phyloP scores from a whole-genome alignment of 176 grass and related monocot species.

The sorghum (Sorghum bicolor) region DNA sequence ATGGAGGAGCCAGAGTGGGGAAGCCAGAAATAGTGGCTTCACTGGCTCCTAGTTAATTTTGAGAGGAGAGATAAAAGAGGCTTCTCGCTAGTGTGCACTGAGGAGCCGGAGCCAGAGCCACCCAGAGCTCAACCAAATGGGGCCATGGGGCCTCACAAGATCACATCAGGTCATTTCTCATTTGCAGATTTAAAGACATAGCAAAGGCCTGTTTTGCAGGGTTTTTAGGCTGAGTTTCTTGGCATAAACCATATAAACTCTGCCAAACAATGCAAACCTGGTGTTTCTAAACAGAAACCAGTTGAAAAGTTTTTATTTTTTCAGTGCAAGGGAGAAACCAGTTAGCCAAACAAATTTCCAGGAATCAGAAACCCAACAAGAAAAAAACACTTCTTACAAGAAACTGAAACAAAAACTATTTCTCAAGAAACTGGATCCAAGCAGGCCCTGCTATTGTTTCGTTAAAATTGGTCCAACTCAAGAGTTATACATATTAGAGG shows the following conservation, averaged over 20 bases:
- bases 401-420: neutral
- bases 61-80: neutral
- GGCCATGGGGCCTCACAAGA: neutral
- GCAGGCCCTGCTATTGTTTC: neutral
- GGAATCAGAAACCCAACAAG: neutral
- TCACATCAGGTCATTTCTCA: neutral
- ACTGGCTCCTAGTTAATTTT: neutral
- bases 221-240: neutral
- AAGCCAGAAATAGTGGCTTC: neutral
- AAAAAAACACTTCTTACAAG: neutral
- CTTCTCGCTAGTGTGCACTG: neutral
- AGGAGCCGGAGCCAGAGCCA: neutral
- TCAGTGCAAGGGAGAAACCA: neutral
- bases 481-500: no score
- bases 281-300: neutral
- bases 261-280: neutral
- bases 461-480: neutral
- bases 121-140: neutral
- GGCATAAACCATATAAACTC: neutral
- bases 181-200: neutral
- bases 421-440: neutral
- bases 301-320: neutral
- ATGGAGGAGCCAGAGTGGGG: neutral
- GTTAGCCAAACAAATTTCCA: neutral
- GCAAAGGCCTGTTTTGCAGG: neutral